phyloP scores from a whole-genome alignment of 768 basidiomycete species.

The Kwoniella europaea region DNA sequence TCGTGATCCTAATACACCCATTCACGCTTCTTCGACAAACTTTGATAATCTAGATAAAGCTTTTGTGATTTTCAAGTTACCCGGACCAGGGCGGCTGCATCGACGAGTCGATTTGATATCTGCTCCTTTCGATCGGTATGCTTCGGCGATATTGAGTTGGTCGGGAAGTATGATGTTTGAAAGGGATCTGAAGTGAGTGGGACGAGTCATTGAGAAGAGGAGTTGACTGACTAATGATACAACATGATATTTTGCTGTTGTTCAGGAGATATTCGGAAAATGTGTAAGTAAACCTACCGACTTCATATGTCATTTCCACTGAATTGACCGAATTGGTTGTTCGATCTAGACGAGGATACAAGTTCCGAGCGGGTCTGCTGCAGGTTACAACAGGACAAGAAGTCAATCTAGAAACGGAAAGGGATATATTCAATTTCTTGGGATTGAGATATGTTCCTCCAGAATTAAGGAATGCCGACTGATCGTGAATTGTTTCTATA shows the following conservation, averaged over 20 bases:
- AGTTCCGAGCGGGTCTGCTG: constrained; percentile 48
- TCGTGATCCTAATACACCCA: constrained; percentile 24
- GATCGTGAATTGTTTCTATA: background rate
- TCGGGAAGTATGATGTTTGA: constrained; percentile 90
- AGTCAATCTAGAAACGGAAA: constrained; percentile 49
- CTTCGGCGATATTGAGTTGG: constrained; percentile 91
- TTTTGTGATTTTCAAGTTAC: constrained; percentile 76
- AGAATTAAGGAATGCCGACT: constrained; percentile 54
- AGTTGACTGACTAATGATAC: background rate
- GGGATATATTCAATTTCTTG: constrained; percentile 53
- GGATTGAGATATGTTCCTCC: constrained; percentile 53
- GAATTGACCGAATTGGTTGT: constrained; percentile 7
- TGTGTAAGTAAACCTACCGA: constrained; percentile 18
- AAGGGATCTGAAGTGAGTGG: constrained; percentile 67
- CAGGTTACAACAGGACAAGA: constrained; percentile 47
- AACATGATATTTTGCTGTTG: background rate
- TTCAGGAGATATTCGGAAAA: constrained; percentile 49
- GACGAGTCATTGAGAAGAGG: background rate
- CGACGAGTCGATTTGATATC: constrained; percentile 85
- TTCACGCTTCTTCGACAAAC: constrained; percentile 59
- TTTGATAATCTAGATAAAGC: constrained; percentile 85
- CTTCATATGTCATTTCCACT: background rate
- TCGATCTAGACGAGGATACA: constrained; percentile 34
- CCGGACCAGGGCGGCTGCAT: constrained; percentile 62
- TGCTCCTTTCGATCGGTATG: constrained; percentile 75